Percentiles rank a stretch among this genome's conserved stretches.
Conservation (phyloP, 106 monocot genomes). For the Gastrodia elata region DNA sequence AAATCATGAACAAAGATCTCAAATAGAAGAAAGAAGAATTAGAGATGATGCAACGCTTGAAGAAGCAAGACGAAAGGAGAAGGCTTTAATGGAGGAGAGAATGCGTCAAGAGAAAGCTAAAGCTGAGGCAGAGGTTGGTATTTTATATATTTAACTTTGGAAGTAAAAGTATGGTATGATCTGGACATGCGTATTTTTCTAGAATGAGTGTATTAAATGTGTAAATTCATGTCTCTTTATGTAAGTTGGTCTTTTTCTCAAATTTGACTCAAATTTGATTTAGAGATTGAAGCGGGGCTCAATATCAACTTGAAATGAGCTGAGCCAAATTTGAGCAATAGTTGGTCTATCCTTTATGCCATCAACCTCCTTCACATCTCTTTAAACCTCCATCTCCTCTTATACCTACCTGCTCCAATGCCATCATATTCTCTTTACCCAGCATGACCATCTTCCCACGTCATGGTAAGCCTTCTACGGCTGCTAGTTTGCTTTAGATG, state of each 20-base stretch:
- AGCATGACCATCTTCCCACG: too few species aligned
- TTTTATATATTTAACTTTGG: slow-evolving; percentile 10
- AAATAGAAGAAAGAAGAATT: slow-evolving; percentile 74
- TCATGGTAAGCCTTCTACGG: background rate
- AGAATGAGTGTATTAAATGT: background rate
- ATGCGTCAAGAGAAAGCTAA: slow-evolving; percentile 53
- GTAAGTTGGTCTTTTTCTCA: too few species aligned
- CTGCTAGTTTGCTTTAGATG: background rate
- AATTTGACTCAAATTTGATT: too few species aligned
- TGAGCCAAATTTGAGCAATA: too few species aligned
- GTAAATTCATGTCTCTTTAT: background rate
- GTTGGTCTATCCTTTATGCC: too few species aligned
- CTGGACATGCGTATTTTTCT: background rate
- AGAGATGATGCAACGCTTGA: slow-evolving; percentile 83
- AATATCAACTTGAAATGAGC: too few species aligned
- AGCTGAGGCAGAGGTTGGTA: slow-evolving; percentile 64
- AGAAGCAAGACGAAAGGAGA: slow-evolving; percentile 69
- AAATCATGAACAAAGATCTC: slow-evolving; percentile 82
- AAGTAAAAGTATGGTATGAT: background rate
- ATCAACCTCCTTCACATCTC: too few species aligned
- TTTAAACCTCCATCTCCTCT: too few species aligned
- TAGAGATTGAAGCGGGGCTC: too few species aligned
- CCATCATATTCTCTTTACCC: too few species aligned
- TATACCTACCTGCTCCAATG: too few species aligned
- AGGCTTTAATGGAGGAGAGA: slow-evolving; percentile 61